phyloP scores from a whole-genome alignment of 768 basidiomycete genomes.

The Calocera cornea region DNA sequence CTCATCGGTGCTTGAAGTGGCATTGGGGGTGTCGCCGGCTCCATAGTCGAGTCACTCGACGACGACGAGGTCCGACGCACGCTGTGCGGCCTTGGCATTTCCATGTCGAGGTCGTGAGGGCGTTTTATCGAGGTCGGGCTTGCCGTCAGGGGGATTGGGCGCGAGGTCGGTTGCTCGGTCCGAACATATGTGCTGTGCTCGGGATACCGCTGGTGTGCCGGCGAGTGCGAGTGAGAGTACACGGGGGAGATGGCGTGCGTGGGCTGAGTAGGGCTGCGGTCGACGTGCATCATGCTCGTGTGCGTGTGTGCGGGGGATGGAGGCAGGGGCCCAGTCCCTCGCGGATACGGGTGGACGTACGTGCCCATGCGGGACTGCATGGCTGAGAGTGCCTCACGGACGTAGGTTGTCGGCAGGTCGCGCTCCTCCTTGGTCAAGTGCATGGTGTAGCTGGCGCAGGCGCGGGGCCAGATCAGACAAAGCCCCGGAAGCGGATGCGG shows the following conservation, averaged over 20 bases:
- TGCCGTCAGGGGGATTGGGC: neutral
- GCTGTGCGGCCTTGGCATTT: neutral
- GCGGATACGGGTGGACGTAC: slow-evolving; percentile 1
- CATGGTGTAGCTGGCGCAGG: neutral
- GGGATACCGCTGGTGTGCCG: neutral
- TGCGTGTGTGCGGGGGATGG: neutral
- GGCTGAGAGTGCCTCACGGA: neutral
- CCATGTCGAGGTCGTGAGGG: neutral
- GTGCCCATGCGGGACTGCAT: neutral
- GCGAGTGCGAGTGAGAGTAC: too few species aligned
- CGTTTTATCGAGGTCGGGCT: neutral
- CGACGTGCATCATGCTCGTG: neutral
- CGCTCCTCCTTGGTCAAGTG: slow-evolving; percentile 2
- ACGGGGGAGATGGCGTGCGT: neutral
- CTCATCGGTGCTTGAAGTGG: neutral
- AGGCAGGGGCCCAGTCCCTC: neutral
- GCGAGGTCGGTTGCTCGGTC: neutral
- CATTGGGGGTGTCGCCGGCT: neutral
- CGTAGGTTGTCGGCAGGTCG: neutral
- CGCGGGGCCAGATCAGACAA: neutral
- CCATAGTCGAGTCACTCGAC: neutral
- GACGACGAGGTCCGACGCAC: neutral
- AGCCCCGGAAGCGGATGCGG: neutral
- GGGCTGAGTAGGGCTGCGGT: neutral
- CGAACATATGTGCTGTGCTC: neutral